Conservation (phyloP, 2,329 filamentous ascomycete genomes). For the Claviceps arundinis region DNA sequence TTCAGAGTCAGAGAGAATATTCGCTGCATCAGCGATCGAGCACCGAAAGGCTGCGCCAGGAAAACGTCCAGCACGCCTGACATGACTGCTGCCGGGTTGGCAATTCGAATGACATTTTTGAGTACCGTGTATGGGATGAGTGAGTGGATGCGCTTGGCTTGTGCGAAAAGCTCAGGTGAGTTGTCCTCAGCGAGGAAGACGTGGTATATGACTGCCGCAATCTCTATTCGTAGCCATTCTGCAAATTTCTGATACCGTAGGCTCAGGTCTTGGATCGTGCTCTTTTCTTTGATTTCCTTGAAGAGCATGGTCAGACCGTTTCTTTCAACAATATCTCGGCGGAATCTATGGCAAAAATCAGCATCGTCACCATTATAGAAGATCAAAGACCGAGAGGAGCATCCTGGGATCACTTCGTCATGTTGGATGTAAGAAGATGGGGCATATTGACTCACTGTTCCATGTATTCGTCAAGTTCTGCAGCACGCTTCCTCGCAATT, state of each 20-base stretch:
- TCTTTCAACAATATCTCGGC: slow-evolving; percentile 50
- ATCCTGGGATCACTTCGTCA: not conserved
- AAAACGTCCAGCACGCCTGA: slow-evolving; percentile 90
- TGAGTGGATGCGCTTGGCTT: slow-evolving; percentile 87
- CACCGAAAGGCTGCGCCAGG: slow-evolving; percentile 84
- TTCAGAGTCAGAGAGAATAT: slow-evolving; percentile 88
- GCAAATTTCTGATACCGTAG: slow-evolving; percentile 97
- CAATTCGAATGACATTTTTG: slow-evolving; percentile 94
- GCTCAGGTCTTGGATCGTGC: slow-evolving; percentile 74
- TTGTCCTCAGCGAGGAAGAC: slow-evolving; percentile 97
- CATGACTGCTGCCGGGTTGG: slow-evolving; percentile 95
- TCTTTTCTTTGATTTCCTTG: slow-evolving; percentile 81
- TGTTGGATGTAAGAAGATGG: not conserved
- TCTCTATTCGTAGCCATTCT: slow-evolving; percentile 94
- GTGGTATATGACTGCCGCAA: slow-evolving; percentile 93
- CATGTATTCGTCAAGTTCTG: slow-evolving; percentile 95
- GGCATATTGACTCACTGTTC: slow-evolving; percentile 50
- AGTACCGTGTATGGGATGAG: slow-evolving; percentile 84
- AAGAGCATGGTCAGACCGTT: slow-evolving; percentile 90
- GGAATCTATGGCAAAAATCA: slow-evolving; percentile 33
- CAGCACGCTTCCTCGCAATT: slow-evolving; percentile 77
- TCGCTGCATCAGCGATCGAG: slow-evolving; percentile 79
- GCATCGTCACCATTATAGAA: not conserved
- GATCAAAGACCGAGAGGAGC: not conserved
- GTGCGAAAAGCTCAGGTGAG: slow-evolving; percentile 88